Evolutionary conservation across 2,329 filamentous ascomycete genomes (phyloP).

Genomic region (Ramularia endophylla): DNA sequence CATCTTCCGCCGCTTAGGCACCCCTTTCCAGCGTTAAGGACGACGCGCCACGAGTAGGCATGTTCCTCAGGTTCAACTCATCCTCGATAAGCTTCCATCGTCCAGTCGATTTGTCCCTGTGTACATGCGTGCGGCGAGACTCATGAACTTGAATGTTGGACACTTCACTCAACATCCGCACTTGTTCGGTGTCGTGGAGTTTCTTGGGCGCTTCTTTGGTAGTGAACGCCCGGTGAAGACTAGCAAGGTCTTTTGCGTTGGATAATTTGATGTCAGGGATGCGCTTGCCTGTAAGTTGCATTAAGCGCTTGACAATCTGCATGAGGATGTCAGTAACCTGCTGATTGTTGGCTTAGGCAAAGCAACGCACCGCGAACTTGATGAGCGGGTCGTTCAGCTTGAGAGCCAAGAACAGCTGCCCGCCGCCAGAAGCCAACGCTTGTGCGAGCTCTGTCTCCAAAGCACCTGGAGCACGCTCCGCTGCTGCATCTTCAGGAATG

Average conservation of each 20-base stretch:
- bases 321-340: conserved; percentile 13
- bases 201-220: conserved; percentile 43
- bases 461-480: neutral
- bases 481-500: neutral
- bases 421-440: conserved; percentile 30
- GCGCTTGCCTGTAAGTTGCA: conserved; percentile 72
- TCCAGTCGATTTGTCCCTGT: conserved; percentile 66
- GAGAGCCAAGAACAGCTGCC: too few relatives aligned
- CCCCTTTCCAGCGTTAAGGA: too few relatives aligned
- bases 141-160: conserved; percentile 65
- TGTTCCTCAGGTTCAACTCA: conserved; percentile 50
- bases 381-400: conserved; percentile 52
- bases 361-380: conserved; percentile 65
- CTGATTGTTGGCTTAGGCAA: conserved; percentile 3
- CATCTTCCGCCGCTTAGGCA: too few relatives aligned
- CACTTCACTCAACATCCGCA: conserved; percentile 41
- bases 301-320: conserved; percentile 73
- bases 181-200: conserved; percentile 55
- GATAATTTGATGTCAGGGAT: conserved; percentile 64
- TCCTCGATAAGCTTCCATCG: conserved; percentile 74
- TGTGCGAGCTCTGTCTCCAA: conserved; percentile 51
- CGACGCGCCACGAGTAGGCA: too few relatives aligned
- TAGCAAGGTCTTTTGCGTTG: conserved; percentile 30
- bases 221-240: conserved; percentile 34
- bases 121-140: conserved; percentile 61